A percentile compares a stretch with the other conserved stretches of the same genome.
Evolutionary conservation across 2,329 filamentous ascomycete genomes (phyloP).

Genomic region (Neofusicoccum cordaticola): DNA sequence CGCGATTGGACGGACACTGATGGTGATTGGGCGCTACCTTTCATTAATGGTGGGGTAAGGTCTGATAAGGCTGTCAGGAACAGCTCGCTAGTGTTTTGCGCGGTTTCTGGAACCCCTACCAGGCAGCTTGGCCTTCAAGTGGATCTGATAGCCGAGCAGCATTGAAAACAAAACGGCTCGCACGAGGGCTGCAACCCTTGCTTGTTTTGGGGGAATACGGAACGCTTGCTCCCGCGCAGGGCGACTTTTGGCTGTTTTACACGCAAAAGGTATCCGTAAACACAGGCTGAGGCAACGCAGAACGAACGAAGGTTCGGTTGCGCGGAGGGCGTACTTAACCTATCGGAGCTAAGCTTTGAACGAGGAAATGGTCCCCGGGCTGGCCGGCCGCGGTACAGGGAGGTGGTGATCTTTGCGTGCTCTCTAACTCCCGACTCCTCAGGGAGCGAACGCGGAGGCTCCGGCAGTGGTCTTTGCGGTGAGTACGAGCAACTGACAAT

Average conservation of each 20-base stretch:
- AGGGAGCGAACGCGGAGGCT: background rate
- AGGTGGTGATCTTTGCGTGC: background rate
- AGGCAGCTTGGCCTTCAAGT: background rate
- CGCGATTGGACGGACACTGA: background rate
- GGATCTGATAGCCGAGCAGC: background rate
- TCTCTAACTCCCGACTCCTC: background rate
- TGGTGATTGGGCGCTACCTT: background rate
- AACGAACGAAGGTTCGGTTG: background rate
- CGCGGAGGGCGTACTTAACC: background rate
- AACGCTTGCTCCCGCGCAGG: background rate
- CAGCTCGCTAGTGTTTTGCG: background rate
- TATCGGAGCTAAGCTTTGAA: background rate
- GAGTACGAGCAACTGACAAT: background rate
- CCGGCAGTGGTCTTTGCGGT: slow-evolving; percentile 1
- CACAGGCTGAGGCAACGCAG: background rate
- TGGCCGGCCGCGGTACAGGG: background rate
- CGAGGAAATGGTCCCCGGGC: background rate
- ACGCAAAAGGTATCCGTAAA: no score
- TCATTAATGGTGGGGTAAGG: background rate
- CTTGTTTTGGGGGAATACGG: background rate
- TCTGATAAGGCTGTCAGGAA: background rate
- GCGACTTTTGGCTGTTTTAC: background rate
- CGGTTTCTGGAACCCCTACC: background rate
- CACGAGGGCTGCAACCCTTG: background rate
- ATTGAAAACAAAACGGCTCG: slow-evolving; percentile 6